Evolutionary conservation across 108 stramenopile species (phyloP), one percentile per base, ranked within the genome.

Genomic region (Nannochloropsis oceanica): DNA sequence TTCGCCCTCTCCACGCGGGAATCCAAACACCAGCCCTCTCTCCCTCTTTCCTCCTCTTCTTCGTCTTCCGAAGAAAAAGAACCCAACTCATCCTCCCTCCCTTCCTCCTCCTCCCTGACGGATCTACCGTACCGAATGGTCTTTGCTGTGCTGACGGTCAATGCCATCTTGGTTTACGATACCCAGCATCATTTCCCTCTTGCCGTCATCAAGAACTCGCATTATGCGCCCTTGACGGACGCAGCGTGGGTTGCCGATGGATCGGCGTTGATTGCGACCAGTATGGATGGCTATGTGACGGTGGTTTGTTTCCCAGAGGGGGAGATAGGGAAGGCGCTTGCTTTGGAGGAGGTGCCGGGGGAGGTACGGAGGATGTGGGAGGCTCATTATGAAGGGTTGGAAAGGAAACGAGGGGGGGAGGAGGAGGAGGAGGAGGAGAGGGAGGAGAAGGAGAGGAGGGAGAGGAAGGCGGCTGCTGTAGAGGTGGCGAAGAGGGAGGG

Each of bases 121-220:
- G 82, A 92, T 26, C 43, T 89, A 25, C 87, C 91, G 3, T 91
- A 91, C 42, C 81, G 92, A 12, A 84, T 43, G 81, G 87, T 92
- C 25, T 92, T 92, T 26, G 92, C 92, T 46, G 92, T 92, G 18
- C 86, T 89, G 43, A 90, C 92, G 18, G 27, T 90, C 27, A 85
- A 89, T 43, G 82, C 89, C n/a, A 59, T 92, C 18, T 88, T 91
- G 27, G 81, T 92, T 13, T 92, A 92, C 85, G 92, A 92, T 81
- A 92, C 90, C 27, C 90, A 92, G 91, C 91, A 91, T 44, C 27
- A 46, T 14, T 42, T 79, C 79, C 91, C 92, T 12, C 84, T 92
- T 11, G 87, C 85, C 0, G 85, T 86, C 27, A 86, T 88, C 20
- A 85, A 84, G 27, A 85, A 91, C 25, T 43, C 87, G 44, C 92